Percentiles rank a stretch among this genome's conserved stretches.
phyloP scores from a whole-genome alignment of 257 asterid species.

The Salvia rosmarinus region DNA sequence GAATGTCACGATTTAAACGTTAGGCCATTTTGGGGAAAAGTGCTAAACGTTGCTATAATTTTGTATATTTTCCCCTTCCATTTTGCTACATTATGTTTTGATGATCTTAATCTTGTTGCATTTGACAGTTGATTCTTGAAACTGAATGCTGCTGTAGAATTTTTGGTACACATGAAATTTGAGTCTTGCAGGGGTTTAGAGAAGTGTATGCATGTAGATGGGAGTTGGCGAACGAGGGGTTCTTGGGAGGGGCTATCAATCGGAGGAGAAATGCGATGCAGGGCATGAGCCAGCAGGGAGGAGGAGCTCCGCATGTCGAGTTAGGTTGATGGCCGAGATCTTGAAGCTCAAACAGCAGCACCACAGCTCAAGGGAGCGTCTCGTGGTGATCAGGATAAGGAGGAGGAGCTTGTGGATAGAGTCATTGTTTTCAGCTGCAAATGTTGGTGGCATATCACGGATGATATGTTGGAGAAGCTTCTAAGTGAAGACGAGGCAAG shows the following conservation, averaged over 20 bases:
- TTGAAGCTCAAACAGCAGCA: conserved; percentile 75
- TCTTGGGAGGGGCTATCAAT: conserved; percentile 74
- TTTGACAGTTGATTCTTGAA: too few relatives aligned
- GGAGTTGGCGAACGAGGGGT: conserved; percentile 95
- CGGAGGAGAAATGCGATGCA: conserved; percentile 67
- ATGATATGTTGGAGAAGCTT: conserved; percentile 55
- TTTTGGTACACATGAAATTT: conserved; percentile 31
- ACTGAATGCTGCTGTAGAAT: conserved; percentile 38
- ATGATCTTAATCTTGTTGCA: too few relatives aligned
- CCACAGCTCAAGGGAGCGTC: conserved; percentile 52
- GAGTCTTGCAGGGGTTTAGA: conserved; percentile 72
- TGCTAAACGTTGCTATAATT: too few relatives aligned
- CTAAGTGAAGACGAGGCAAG: too few relatives aligned
- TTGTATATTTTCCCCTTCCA: too few relatives aligned
- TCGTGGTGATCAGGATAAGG: conserved; percentile 40
- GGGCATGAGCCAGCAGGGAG: conserved; percentile 48
- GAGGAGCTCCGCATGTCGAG: conserved; percentile 62
- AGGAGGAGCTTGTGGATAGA: conserved; percentile 51
- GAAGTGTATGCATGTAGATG: conserved; percentile 89
- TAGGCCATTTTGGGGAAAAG: too few relatives aligned
- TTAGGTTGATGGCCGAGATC: conserved; percentile 67
- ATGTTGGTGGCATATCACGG: conserved; percentile 31
- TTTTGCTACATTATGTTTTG: too few relatives aligned
- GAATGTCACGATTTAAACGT: too few relatives aligned
- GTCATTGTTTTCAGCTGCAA: conserved; percentile 46